Percentiles rank a stretch among this genome's conserved stretches.
Conservation (phyloP, 2,329 filamentous ascomycete species). For the Colletotrichum sojae region DNA sequence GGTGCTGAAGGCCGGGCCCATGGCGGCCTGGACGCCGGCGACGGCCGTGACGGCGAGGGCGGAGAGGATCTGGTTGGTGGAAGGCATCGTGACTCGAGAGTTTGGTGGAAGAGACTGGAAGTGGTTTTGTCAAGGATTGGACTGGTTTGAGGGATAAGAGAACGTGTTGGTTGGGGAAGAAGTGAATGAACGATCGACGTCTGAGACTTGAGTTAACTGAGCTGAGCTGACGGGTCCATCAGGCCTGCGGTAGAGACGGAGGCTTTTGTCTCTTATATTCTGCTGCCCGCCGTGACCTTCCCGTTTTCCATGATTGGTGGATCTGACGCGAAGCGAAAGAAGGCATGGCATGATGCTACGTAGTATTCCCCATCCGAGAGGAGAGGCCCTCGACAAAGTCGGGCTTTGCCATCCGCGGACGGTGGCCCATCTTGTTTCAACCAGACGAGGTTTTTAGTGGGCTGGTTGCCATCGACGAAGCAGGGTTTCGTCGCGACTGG, state of each 20-base stretch:
- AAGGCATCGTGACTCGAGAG: slow-evolving; percentile 19
- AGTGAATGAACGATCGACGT: not conserved
- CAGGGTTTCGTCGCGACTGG: not conserved
- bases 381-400: slow-evolving; percentile 1
- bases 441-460: slow-evolving; percentile 14
- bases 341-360: not conserved
- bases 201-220: not conserved
- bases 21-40: slow-evolving; percentile 45
- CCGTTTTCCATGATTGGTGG: not conserved
- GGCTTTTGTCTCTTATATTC: not conserved
- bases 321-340: not conserved
- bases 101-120: slow-evolving; percentile 4
- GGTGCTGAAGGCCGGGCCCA: slow-evolving; percentile 58
- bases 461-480: not conserved
- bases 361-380: not conserved
- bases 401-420: not conserved
- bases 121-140: too few species aligned
- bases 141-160: not conserved
- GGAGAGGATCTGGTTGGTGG: slow-evolving; percentile 31
- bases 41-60: slow-evolving; percentile 25
- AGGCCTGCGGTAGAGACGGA: not conserved
- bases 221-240: not conserved
- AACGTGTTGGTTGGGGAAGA: not conserved
- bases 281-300: not conserved
- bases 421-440: slow-evolving; percentile 23